Conservation (phyloP, 768 basidiomycete species). For the Mycena metata region DNA sequence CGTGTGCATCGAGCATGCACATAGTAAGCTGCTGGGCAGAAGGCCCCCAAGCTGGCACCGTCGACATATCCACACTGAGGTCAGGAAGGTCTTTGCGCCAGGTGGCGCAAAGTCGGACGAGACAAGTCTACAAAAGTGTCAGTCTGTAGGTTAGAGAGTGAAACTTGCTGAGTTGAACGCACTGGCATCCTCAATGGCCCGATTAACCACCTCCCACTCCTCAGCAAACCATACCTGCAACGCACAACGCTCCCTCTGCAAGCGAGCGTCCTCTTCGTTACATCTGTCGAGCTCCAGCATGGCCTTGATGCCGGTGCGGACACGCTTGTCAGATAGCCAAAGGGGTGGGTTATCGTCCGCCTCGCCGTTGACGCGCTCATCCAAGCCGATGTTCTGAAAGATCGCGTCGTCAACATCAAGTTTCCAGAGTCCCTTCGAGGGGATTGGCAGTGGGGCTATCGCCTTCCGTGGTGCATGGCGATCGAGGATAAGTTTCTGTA, state of each 20-base stretch:
- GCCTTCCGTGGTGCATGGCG: not conserved
- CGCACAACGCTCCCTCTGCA: constrained; percentile 11
- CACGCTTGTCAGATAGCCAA: constrained; percentile 20
- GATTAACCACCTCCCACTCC: not conserved
- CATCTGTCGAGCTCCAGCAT: constrained; percentile 26
- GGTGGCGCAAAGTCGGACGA: not conserved
- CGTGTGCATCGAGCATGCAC: not conserved
- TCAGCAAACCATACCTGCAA: constrained; percentile 20
- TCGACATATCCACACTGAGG: constrained; percentile 1
- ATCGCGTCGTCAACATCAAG: constrained; percentile 8
- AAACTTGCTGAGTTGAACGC: too few relatives aligned
- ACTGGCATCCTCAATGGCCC: not conserved
- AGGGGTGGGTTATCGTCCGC: constrained; percentile 31
- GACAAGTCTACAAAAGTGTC: not conserved
- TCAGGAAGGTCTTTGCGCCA: constrained; percentile 5
- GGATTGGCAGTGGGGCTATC: not conserved
- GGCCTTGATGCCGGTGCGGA: constrained; percentile 25
- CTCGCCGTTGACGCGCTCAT: constrained; percentile 35
- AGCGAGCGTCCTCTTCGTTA: constrained; percentile 25
- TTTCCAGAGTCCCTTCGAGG: not conserved
- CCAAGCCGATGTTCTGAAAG: not conserved
- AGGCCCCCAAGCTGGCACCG: constrained; percentile 5
- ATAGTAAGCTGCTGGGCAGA: not conserved
- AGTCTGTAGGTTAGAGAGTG: too few relatives aligned
- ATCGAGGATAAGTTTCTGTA: not conserved